Conservation (phyloP, 805 yeast genomes). For the Sungouiozyma intestinalis region DNA sequence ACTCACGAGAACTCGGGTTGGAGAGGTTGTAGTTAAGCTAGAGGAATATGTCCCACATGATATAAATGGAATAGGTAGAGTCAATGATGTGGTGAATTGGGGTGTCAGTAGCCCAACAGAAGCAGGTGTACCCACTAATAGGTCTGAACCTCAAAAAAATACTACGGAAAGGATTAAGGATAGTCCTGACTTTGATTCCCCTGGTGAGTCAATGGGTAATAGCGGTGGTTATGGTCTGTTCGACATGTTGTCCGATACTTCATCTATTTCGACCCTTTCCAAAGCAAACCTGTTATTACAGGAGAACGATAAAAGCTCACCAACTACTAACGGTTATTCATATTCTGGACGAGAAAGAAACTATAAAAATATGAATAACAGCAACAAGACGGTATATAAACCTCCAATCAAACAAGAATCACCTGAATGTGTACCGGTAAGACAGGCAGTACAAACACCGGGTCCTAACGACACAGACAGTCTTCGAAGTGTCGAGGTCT, state of each 20-base stretch:
- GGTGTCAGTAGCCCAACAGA: slow-evolving; percentile 1
- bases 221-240: slow-evolving; percentile 29
- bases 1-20: slow-evolving; percentile 20
- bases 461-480: slow-evolving; percentile 4
- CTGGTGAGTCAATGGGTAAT: slow-evolving; percentile 2
- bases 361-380: background rate
- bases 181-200: background rate
- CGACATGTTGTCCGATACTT: slow-evolving; percentile 30
- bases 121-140: background rate
- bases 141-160: background rate
- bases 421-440: background rate
- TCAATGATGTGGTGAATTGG: slow-evolving; percentile 15
- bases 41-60: slow-evolving; percentile 30
- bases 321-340: background rate
- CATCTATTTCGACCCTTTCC: slow-evolving; percentile 17
- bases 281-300: slow-evolving; percentile 12
- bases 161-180: background rate
- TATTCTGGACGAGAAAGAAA: background rate
- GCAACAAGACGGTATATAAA: slow-evolving; percentile 2
- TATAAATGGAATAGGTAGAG: slow-evolving; percentile 25
- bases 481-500: slow-evolving; percentile 29
- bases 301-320: slow-evolving; percentile 6
- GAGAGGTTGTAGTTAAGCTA: slow-evolving; percentile 31
- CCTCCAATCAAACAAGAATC: background rate
- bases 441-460: background rate